phyloP scores from a whole-genome alignment of 495 filamentous ascomycete species.

The Hapsidospora chrysogenum region DNA sequence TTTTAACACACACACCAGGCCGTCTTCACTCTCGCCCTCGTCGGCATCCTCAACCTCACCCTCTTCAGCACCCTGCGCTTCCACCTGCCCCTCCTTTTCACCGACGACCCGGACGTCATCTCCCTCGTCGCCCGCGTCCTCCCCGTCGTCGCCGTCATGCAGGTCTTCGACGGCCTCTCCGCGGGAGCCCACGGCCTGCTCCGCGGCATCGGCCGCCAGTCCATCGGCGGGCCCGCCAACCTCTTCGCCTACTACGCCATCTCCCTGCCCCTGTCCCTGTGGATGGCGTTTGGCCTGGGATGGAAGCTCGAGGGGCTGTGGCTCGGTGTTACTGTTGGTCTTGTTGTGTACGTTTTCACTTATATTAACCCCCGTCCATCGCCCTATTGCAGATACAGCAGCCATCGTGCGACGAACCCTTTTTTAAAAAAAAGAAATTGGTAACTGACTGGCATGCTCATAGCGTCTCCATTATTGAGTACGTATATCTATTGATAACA shows the following conservation, averaged over 20 bases:
- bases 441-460: slow-evolving; percentile 3
- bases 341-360: slow-evolving; percentile 16
- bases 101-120: slow-evolving; percentile 52
- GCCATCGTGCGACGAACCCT: no score
- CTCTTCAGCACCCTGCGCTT: slow-evolving; percentile 36
- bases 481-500: slow-evolving; percentile 39
- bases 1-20: background rate
- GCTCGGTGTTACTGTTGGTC: slow-evolving; percentile 45
- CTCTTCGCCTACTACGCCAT: slow-evolving; percentile 59
- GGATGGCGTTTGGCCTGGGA: slow-evolving; percentile 42
- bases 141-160: slow-evolving; percentile 57
- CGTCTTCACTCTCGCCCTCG: background rate
- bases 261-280: slow-evolving; percentile 57
- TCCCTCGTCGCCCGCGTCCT: slow-evolving; percentile 45
- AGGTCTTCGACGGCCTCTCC: slow-evolving; percentile 55
- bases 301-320: slow-evolving; percentile 56
- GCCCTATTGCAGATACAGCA: background rate
- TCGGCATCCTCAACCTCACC: slow-evolving; percentile 50
- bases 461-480: slow-evolving; percentile 43
- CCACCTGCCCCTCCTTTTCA: slow-evolving; percentile 52
- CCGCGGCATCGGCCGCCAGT: slow-evolving; percentile 54
- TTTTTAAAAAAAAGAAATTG: no score
- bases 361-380: background rate
- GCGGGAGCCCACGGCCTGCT: slow-evolving; percentile 54
- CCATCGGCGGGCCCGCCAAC: slow-evolving; percentile 59